Evolutionary conservation across 495 filamentous ascomycete species (phyloP).

Genomic region (Trichocladium uniseriatum): DNA sequence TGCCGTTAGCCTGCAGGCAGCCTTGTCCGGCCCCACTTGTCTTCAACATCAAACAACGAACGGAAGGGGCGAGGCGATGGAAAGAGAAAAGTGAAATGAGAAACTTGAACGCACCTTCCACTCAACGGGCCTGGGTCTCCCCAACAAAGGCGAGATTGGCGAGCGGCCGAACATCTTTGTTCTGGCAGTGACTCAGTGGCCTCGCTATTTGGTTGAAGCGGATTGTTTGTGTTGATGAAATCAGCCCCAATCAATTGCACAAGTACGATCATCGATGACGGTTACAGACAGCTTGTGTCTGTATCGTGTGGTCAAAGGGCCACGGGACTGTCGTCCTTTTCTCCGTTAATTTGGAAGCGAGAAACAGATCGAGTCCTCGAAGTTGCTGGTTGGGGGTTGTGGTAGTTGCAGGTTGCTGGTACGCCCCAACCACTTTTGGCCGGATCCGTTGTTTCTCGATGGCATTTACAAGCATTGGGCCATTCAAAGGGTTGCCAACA

Average conservation of each 20-base stretch:
- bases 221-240: neutral
- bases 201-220: neutral
- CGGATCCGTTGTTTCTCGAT: too few relatives aligned
- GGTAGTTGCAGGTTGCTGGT: too few relatives aligned
- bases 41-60: neutral
- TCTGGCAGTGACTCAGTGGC: too few relatives aligned
- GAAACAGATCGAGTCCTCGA: too few relatives aligned
- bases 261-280: neutral
- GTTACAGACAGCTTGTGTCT: neutral
- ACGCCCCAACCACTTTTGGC: too few relatives aligned
- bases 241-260: neutral
- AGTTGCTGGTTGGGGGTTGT: too few relatives aligned
- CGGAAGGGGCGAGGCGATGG: neutral
- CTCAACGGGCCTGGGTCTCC: neutral
- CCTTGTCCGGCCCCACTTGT: neutral
- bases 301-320: too few relatives aligned
- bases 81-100: neutral
- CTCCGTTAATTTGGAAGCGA: too few relatives aligned
- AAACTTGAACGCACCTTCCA: neutral
- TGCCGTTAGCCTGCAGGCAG: neutral
- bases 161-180: neutral
- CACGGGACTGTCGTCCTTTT: too few relatives aligned
- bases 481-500: too few relatives aligned
- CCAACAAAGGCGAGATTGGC: neutral
- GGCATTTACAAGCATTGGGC: too few relatives aligned